Evolutionary conservation across 176 grass and related monocot genomes (phyloP), one percentile per base, ranked within the genome.

Genomic region (Typha latifolia): DNA sequence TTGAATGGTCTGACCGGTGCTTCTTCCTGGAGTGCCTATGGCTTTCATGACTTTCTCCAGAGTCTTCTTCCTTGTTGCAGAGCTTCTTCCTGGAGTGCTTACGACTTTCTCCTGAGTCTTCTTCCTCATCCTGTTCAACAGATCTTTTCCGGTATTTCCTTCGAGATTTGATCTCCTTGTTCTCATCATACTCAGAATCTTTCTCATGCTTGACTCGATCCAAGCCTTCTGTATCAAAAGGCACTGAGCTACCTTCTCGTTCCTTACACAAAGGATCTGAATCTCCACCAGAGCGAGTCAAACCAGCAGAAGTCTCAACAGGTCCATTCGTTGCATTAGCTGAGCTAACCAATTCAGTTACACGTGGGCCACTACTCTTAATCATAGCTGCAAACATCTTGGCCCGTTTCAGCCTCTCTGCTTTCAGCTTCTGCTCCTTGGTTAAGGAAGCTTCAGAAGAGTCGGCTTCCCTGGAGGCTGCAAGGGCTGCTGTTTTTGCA

Each of bases 371-470:
- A 27, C 83, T 79, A 67, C 64, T 81, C 76, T 90, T 97, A 48
- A 97, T 92, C 66, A 97, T 92, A 65, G 88, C 62, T 19, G 94
- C 63, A 80, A 97, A 92, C 89, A 97, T 84, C 73, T 84, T 97
- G 34, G 89, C 94, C 76, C 83, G 89, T 43, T 83, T 83, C 66
- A 97, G 82, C 86, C 94, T 92, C 81, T 97, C 94, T 22, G 89
- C 81, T 75, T 92, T 92, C 62, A 97, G 62, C 85, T 90, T 97
- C 76, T 97, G 85, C 31, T 90, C 94, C 63, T 90, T 90, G 37
- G 85, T 90, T 67, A 89, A 69, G 19, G 84, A 80, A 76, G 81
- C 86, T 77, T 92, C 80, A 19, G 85, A 97, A 71, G 86, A 89
- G 70, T 88, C 88, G 27, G 81, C 89, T 65, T 92, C 89, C 64